Conservation (phyloP, 1,284 basidiomycete genomes). For the Cutaneotrichosporon sp. region DNA sequence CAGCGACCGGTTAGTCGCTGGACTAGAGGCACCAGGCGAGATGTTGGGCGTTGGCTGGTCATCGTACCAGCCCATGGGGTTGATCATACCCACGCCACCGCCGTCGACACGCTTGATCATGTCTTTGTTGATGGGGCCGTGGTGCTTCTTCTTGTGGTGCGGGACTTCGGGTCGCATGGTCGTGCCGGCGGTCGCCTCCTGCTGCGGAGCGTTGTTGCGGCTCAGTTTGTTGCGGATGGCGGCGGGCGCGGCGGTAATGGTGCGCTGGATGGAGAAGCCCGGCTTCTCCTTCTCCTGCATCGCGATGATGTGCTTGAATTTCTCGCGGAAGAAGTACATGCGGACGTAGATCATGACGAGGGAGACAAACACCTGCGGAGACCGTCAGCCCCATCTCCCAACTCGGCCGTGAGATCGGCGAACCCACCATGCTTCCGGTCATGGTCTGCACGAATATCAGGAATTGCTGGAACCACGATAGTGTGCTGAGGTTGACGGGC, state of each 20-base stretch:
- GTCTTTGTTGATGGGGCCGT: constrained; percentile 52
- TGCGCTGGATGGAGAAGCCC: constrained; percentile 29
- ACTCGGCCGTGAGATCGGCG: not conserved
- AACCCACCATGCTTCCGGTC: constrained; percentile 45
- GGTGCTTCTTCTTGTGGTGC: not conserved
- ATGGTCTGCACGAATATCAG: constrained; percentile 49
- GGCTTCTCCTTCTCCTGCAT: constrained; percentile 30
- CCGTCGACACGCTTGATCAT: constrained; percentile 80
- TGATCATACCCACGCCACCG: constrained; percentile 69
- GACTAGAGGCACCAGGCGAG: not conserved
- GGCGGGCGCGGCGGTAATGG: constrained; percentile 29
- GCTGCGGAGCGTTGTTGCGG: constrained; percentile 23
- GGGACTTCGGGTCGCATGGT: not conserved
- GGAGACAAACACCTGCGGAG: constrained; percentile 37
- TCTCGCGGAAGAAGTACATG: constrained; percentile 63
- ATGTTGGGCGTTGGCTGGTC: constrained; percentile 11
- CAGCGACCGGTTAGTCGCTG: not conserved
- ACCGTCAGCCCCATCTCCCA: not conserved
- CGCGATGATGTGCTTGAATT: constrained; percentile 64
- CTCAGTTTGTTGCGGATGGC: constrained; percentile 23
- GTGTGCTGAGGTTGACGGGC: constrained; percentile 49
- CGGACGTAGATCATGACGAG: constrained; percentile 48
- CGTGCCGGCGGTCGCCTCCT: not conserved
- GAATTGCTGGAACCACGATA: constrained; percentile 51
- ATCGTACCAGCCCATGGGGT: constrained; percentile 62